A percentile compares a stretch with the other conserved stretches of the same genome.
phyloP scores from a whole-genome alignment of 176 grass and related monocot species.

The Zoysia japonica region DNA sequence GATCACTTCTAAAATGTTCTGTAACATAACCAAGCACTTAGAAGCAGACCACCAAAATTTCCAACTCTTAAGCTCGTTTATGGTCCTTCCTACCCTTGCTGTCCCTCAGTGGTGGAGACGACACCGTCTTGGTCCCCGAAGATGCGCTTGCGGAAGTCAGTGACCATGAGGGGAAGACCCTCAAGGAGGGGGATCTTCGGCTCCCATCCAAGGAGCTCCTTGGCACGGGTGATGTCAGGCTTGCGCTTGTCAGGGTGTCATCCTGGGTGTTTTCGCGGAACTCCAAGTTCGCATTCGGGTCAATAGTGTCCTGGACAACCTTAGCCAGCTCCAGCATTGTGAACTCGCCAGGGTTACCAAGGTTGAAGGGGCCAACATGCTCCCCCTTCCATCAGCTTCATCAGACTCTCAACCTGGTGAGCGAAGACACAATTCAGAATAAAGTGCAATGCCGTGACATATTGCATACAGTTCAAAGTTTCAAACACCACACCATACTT shows the following conservation, averaged over 20 bases:
- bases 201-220: slow-evolving; percentile 80
- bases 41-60: slow-evolving; percentile 59
- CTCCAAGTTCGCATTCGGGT: slow-evolving; percentile 72
- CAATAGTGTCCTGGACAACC: slow-evolving; percentile 93
- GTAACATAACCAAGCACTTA: slow-evolving; percentile 38
- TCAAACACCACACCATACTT: background rate
- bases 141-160: slow-evolving; percentile 79
- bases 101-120: background rate
- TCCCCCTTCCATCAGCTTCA: slow-evolving; percentile 92
- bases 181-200: slow-evolving; percentile 73
- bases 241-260: slow-evolving; percentile 87
- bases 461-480: background rate
- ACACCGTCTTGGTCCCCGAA: slow-evolving; percentile 57
- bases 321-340: slow-evolving; percentile 94
- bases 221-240: slow-evolving; percentile 77
- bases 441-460: slow-evolving; percentile 6
- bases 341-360: slow-evolving; percentile 93
- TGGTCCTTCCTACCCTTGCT: slow-evolving; percentile 42
- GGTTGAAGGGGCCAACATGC: slow-evolving; percentile 85
- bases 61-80: background rate
- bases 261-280: slow-evolving; percentile 88
- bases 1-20: too few species aligned
- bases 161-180: slow-evolving; percentile 87
- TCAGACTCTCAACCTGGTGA: slow-evolving; percentile 86
- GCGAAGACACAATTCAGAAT: slow-evolving; percentile 31